Percentiles rank a stretch among this genome's conserved stretches.
Evolutionary conservation across 164 flowering plant species (phyloP).

Genomic region (Piper longum): DNA sequence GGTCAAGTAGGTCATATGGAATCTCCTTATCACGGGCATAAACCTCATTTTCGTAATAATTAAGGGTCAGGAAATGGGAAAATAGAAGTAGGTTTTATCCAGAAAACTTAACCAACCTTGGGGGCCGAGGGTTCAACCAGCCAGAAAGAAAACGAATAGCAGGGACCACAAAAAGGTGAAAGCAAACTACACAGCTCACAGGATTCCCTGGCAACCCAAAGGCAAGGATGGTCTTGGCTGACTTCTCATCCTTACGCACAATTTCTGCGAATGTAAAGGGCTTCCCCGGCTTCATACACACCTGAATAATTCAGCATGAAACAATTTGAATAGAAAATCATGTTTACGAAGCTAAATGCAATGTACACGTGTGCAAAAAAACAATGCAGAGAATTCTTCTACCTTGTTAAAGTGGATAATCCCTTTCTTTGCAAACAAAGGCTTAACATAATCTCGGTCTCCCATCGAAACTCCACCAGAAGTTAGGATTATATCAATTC

Average conservation of each 20-base stretch:
- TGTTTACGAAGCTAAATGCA: neutral
- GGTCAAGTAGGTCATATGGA: too few species aligned
- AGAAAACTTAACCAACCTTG: constrained; percentile 36
- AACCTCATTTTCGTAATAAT: too few species aligned
- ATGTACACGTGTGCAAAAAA: neutral
- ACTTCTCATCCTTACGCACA: constrained; percentile 15
- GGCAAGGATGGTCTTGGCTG: constrained; percentile 46
- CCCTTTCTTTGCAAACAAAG: constrained; percentile 62
- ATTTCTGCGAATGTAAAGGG: constrained; percentile 86
- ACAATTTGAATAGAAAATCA: neutral
- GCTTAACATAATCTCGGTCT: constrained; percentile 84
- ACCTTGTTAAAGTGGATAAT: constrained; percentile 62
- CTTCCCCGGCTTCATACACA: constrained; percentile 88
- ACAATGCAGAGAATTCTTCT: neutral
- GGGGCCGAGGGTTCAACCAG: constrained; percentile 63
- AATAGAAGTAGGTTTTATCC: neutral
- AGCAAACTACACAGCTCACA: constrained; percentile 86
- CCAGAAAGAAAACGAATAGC: constrained; percentile 71
- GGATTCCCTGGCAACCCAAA: constrained; percentile 99
- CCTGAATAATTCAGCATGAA: constrained; percentile 25
- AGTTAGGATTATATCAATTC: constrained; percentile 57
- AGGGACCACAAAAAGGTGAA: constrained; percentile 71
- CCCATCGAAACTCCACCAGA: constrained; percentile 99
- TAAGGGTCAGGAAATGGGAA: too few species aligned
- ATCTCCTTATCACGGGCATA: too few species aligned